Base-by-base conservation (phyloP, 1,284 basidiomycete genomes). In the Phlebopus sp. region DNA sequence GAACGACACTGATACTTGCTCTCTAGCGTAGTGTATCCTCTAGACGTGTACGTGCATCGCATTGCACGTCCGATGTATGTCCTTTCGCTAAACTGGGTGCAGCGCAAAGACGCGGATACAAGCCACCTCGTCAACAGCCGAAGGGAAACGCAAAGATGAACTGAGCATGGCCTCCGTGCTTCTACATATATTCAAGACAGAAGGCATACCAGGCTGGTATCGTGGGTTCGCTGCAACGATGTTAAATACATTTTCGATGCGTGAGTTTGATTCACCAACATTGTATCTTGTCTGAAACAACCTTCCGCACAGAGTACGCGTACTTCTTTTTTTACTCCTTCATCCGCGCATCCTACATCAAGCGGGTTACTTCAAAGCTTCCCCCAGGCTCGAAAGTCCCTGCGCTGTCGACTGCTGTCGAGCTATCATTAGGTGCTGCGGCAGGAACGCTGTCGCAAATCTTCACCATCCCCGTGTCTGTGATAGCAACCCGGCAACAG, bases 251-350 rank as follows among this genome's bases (percentile, higher is more conserved):
- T 99, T 99, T 69, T 94, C 90, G 37, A 90, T 87, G 84, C 90
- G 94, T 96, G 58, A 63, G 93, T 15, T n/a, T 10, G 50, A 42
- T 3, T 46, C 31, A 32, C 37, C 32, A 29, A 23, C 4, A 8
- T 41, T 14, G 9, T 31, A 5, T 8, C 9, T 43, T 30, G 37
- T 47, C 27, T 39, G 23, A 41, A 34, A 32, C 46, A 53, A 41
- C 14, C 42, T 45, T 44, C 46, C 38, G 47, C n/a, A 23, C 4
- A 97, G 96, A 97, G 81, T 97, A 96, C 64, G 95, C 97, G 17
- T 99, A 99, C 75, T 99, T 99, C 77, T 98, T 97, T 79, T 98
- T 97, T 77, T 98, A 98, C 70, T 90, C 93, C 21, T 78, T 92
- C 65, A 90, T 98, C 23, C 82, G 93, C 55, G 83, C 78, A 18